Evolutionary conservation across 202 grass and related monocot genomes (phyloP).

Genomic region (Panicum virgatum): DNA sequence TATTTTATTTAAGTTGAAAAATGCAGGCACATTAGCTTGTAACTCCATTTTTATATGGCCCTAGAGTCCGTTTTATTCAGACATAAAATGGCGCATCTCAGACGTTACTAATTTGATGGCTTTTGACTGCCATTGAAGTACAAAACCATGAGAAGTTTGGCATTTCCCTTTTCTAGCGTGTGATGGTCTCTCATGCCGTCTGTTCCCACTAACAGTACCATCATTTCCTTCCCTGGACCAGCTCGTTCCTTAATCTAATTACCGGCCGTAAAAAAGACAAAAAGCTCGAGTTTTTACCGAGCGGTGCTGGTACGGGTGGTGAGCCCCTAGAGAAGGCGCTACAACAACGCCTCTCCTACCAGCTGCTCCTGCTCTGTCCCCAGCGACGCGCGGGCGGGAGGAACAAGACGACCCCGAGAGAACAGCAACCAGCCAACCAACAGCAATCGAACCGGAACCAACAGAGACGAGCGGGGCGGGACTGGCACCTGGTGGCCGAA

Average conservation of each 20-base stretch:
- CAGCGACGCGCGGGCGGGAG: background rate
- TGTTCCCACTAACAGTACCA: background rate
- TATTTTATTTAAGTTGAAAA: background rate
- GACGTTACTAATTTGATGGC: too few species aligned
- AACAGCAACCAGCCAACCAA: background rate
- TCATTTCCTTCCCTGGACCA: background rate
- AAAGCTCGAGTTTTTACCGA: background rate
- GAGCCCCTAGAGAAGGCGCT: constrained; percentile 10
- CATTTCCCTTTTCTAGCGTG: background rate
- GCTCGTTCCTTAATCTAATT: background rate
- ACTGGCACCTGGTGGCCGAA: constrained; percentile 88
- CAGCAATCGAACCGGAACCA: background rate
- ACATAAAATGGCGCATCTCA: too few species aligned
- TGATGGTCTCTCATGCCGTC: background rate
- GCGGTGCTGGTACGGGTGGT: background rate
- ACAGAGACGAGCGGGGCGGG: background rate
- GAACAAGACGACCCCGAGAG: background rate
- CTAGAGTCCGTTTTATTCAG: too few species aligned
- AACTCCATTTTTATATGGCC: too few species aligned
- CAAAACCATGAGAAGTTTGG: background rate
- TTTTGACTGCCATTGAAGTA: background rate
- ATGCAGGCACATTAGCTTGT: background rate
- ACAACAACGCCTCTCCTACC: constrained; percentile 34
- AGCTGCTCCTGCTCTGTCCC: too few species aligned
- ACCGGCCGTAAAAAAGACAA: background rate